Base-by-base conservation (phyloP, 1,284 basidiomycete species). In the Phellinidium pouzarii region DNA sequence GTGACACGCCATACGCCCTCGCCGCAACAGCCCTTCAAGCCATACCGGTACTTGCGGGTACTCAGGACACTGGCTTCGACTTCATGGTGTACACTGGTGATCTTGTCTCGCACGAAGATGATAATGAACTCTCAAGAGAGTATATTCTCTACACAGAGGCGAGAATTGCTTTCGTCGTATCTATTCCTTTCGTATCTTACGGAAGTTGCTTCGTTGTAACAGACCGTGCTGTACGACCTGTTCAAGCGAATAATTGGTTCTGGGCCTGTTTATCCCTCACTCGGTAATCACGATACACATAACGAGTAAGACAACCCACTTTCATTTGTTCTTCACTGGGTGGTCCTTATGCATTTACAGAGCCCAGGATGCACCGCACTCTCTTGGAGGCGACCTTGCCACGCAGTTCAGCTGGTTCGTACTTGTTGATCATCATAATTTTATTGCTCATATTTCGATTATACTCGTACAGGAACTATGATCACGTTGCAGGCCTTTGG, bases 251-350 rank as follows among this genome's bases (percentile, higher is more conserved):
- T 73, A 58, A 71, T 89, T 38, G 78, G 78, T 6, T 72, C 77
- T 3, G 82, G 82, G 0, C 83, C 86, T 20, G 75, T 87, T 1
- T 89, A 88, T 60, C 79, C 81, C 25, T 77, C 80, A 0, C 68
- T 89, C 11, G 87, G 87, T n/a, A 89, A 88, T 61, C 86, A 88
- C 59, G 87, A 89, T 62, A 79, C 73, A 36, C 84, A 84, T 64
- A 78, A 79, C 57, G 71, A 78, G 81, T 82, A 45, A 31, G 65
- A n/a, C 59, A 46, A 45, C 22, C 59, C 48, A 47, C 50, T 58
- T 8, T 43, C 37, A 2, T 58, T 54, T 42, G 47, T 31, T 7
- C 31, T 5, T 23, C 19, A 8, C 5, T 29, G 12, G 42, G 20
- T 45, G 3, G 40, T 26, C n/a, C 29, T 9, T 29, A 7, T 44